A percentile compares a stretch with the other conserved stretches of the same genome.
Conservation (phyloP, 2,329 filamentous ascomycete genomes). For the Annulohypoxylon truncatum region DNA sequence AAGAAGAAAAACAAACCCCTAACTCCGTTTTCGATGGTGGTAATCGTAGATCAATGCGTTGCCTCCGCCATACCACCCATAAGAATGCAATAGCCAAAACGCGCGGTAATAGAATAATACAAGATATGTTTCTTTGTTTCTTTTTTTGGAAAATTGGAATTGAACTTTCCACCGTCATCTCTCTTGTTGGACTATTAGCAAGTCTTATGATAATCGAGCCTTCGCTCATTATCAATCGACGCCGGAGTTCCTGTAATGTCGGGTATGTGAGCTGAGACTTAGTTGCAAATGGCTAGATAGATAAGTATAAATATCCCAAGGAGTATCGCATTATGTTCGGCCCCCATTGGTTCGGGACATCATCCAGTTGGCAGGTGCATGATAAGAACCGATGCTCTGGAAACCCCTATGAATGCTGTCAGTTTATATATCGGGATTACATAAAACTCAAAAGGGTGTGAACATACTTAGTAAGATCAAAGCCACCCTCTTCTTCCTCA, state of each 20-base stretch:
- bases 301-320: background rate
- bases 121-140: background rate
- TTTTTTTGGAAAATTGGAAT: background rate
- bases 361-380: conserved; percentile 53
- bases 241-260: too few species aligned
- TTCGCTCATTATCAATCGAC: background rate
- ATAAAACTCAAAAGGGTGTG: background rate
- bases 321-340: conserved; percentile 1
- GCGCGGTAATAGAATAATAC: background rate
- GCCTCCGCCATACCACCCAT: background rate
- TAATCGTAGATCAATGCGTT: background rate
- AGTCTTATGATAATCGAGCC: too few species aligned
- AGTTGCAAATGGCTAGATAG: background rate
- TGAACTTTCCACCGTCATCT: too few species aligned
- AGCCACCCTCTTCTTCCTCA: conserved; percentile 64
- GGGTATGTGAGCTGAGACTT: too few species aligned
- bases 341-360: conserved; percentile 34
- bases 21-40: background rate
- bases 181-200: too few species aligned
- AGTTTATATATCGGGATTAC: conserved; percentile 32
- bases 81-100: background rate
- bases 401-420: conserved; percentile 63
- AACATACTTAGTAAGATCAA: conserved; percentile 69
- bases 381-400: conserved; percentile 73
- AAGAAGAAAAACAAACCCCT: background rate